phyloP scores from a whole-genome alignment of 2,329 filamentous ascomycete species.

The Biscogniauxia mediterranea region DNA sequence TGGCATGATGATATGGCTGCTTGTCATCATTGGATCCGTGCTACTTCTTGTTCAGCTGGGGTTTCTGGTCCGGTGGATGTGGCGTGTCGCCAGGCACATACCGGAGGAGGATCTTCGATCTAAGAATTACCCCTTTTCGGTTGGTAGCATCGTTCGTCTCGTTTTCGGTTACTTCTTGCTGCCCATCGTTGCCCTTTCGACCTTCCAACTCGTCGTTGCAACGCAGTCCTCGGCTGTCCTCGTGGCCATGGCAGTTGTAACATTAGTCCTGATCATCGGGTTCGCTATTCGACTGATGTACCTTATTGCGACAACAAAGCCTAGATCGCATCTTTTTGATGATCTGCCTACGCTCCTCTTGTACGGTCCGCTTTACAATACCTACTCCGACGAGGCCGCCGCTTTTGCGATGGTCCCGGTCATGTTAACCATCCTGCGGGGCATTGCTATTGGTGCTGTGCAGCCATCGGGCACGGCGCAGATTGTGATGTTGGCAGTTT shows the following conservation, averaged over 20 bases:
- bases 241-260: conserved; percentile 71
- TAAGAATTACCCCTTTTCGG: conserved; percentile 87
- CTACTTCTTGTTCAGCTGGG: conserved; percentile 71
- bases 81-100: conserved; percentile 67
- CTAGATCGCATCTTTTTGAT: conserved; percentile 86
- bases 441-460: conserved; percentile 86
- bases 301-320: conserved; percentile 76
- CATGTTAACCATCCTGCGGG: conserved; percentile 78
- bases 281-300: conserved; percentile 78
- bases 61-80: conserved; percentile 74
- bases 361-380: conserved; percentile 95
- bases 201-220: conserved; percentile 86
- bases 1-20: conserved; percentile 87
- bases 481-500: conserved; percentile 86
- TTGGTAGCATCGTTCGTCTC: conserved; percentile 77
- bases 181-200: conserved; percentile 80
- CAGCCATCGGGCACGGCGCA: conserved; percentile 93
- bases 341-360: conserved; percentile 84
- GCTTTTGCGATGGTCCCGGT: conserved; percentile 87
- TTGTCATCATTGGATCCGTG: conserved; percentile 69
- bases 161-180: conserved; percentile 91
- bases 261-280: conserved; percentile 68
- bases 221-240: conserved; percentile 64
- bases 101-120: conserved; percentile 83
- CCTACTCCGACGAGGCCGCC: conserved; percentile 89